Conservation (phyloP, 2,329 filamentous ascomycete species). For the Setomelanomma holmii region DNA sequence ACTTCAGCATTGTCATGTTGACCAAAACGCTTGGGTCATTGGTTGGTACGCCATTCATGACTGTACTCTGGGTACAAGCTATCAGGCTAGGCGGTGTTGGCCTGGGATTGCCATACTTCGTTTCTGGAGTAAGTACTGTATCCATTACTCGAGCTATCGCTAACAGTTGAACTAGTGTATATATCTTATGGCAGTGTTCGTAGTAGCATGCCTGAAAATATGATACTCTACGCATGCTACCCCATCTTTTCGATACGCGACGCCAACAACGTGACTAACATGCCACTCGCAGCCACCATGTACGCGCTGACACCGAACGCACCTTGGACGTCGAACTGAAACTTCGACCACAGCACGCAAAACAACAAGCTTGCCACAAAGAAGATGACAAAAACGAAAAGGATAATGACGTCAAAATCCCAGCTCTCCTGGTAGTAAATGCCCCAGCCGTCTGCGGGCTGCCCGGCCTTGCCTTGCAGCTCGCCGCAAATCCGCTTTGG, state of each 20-base stretch:
- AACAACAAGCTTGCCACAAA: slow-evolving; percentile 26
- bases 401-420: slow-evolving; percentile 21
- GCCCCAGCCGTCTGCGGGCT: slow-evolving; percentile 38
- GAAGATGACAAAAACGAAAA: slow-evolving; percentile 19
- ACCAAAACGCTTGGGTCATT: slow-evolving; percentile 46
- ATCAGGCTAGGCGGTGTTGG: slow-evolving; percentile 42
- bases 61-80: slow-evolving; percentile 44
- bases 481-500: slow-evolving; percentile 29
- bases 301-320: neutral
- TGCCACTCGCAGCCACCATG: neutral
- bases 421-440: slow-evolving; percentile 34
- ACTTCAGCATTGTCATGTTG: slow-evolving; percentile 49
- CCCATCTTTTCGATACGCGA: neutral
- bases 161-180: slow-evolving; percentile 12
- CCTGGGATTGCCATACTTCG: slow-evolving; percentile 45
- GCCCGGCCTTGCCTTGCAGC: slow-evolving; percentile 18
- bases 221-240: neutral
- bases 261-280: neutral
- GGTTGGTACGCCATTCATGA: slow-evolving; percentile 47
- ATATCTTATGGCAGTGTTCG: slow-evolving; percentile 13
- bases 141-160: neutral
- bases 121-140: slow-evolving; percentile 39
- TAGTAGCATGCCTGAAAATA: slow-evolving; percentile 9
- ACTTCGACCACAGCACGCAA: slow-evolving; percentile 27
- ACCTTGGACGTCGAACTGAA: slow-evolving; percentile 3